Evolutionary conservation across 331 rosid species (phyloP).

Genomic region (Erythrophleum ivorense): DNA sequence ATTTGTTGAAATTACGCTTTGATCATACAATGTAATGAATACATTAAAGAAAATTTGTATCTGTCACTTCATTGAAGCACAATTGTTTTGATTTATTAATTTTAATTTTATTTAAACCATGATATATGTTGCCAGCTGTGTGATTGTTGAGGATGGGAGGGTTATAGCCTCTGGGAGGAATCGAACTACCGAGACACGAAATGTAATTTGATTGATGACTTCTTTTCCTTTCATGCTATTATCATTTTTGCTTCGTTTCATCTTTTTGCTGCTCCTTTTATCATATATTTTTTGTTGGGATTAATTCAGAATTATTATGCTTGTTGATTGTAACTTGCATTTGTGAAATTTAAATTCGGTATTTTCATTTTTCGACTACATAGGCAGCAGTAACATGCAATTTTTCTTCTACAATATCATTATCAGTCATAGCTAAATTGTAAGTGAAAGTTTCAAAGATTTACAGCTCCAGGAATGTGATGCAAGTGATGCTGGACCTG

Average conservation of each 20-base stretch:
- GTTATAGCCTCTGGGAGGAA: slow-evolving; percentile 87
- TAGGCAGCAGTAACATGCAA: background rate
- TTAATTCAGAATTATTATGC: slow-evolving; percentile 17
- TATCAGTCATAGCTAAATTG: background rate
- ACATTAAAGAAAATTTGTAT: background rate
- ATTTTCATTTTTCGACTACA: slow-evolving; percentile 1
- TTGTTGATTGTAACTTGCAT: background rate
- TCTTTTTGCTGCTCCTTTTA: slow-evolving; percentile 20
- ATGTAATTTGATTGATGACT: slow-evolving; percentile 54
- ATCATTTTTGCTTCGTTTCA: slow-evolving; percentile 24
- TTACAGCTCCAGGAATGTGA: background rate
- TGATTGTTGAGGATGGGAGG: slow-evolving; percentile 76
- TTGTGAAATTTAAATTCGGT: slow-evolving; percentile 1
- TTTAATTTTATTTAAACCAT: slow-evolving; percentile 36
- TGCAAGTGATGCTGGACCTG: background rate
- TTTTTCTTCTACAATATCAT: background rate
- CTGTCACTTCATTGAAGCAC: slow-evolving; percentile 5
- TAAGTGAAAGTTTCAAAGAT: slow-evolving; percentile 4
- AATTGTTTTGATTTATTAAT: background rate
- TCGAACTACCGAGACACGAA: slow-evolving; percentile 81
- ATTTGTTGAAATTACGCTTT: slow-evolving; percentile 12
- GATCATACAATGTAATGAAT: slow-evolving; percentile 1
- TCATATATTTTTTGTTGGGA: slow-evolving; percentile 26
- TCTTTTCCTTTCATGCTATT: slow-evolving; percentile 13
- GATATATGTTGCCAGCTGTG: slow-evolving; percentile 62